Evolutionary conservation across 2,329 filamentous ascomycete species (phyloP).

Genomic region (Ophioceras dolichostomum): DNA sequence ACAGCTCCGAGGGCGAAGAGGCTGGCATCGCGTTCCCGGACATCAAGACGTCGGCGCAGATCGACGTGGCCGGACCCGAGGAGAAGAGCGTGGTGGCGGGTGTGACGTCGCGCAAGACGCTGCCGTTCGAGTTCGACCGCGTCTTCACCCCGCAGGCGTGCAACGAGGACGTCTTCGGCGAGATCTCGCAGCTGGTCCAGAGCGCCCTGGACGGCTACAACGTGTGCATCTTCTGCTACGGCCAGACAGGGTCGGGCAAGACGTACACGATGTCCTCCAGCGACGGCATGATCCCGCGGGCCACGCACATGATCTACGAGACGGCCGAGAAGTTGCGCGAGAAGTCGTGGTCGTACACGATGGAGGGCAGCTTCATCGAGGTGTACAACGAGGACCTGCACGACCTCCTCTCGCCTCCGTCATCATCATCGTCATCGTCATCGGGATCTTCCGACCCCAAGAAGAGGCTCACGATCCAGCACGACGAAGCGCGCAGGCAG

Average conservation of each 20-base stretch:
- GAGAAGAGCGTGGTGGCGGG: conserved; percentile 74
- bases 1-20: conserved; percentile 44
- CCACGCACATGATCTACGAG: conserved; percentile 86
- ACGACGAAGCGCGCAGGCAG: conserved; percentile 71
- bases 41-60: conserved; percentile 75
- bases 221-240: conserved; percentile 97
- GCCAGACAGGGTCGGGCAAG: conserved; percentile 94
- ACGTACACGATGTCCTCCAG: conserved; percentile 87
- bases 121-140: conserved; percentile 84
- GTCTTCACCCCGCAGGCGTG: conserved; percentile 70
- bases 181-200: conserved; percentile 94
- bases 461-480: conserved; percentile 80
- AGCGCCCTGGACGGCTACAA: conserved; percentile 96
- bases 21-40: conserved; percentile 74
- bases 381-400: conserved; percentile 98
- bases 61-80: conserved; percentile 71
- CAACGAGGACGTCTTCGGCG: conserved; percentile 84
- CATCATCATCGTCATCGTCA: too few species aligned
- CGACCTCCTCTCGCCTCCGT: conserved; percentile 59
- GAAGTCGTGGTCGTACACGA: conserved; percentile 88
- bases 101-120: conserved; percentile 62
- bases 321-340: conserved; percentile 73
- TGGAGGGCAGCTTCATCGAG: conserved; percentile 92
- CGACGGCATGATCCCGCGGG: conserved; percentile 91
- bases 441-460: too few species aligned